phyloP scores from a whole-genome alignment of 345 rosid species.

The Euphorbia peplus region DNA sequence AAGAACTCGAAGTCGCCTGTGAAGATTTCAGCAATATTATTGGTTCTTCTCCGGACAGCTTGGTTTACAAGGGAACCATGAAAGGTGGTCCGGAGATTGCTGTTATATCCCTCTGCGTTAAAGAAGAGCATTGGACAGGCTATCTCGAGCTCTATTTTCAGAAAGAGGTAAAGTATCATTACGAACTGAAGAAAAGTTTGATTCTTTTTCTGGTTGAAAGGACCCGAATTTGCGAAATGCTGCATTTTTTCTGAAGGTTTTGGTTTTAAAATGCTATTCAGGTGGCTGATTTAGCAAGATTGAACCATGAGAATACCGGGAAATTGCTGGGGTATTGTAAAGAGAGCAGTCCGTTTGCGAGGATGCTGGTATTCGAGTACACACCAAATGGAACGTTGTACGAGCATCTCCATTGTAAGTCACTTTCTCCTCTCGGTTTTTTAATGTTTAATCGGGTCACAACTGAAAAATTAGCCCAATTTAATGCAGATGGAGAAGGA shows the following conservation, averaged over 20 bases:
- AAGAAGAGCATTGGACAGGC: slow-evolving; percentile 92
- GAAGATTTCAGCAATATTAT: slow-evolving; percentile 99
- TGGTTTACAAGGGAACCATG: slow-evolving; percentile 86
- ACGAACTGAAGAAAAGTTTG: not conserved
- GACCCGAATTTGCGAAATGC: slow-evolving; percentile 1
- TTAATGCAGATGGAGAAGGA: slow-evolving; percentile 79
- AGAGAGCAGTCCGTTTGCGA: slow-evolving; percentile 76
- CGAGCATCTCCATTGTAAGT: slow-evolving; percentile 95
- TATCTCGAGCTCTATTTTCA: slow-evolving; percentile 92
- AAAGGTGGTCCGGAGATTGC: slow-evolving; percentile 97
- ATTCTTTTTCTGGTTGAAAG: not conserved
- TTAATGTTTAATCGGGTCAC: slow-evolving; percentile 8
- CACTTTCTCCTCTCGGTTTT: slow-evolving; percentile 9
- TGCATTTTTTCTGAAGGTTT: slow-evolving; percentile 18
- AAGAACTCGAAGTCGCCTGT: slow-evolving; percentile 96
- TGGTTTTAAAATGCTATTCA: slow-evolving; percentile 32
- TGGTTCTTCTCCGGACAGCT: slow-evolving; percentile 89
- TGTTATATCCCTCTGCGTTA: slow-evolving; percentile 78
- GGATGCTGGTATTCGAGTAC: slow-evolving; percentile 94
- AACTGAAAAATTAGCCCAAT: slow-evolving; percentile 15
- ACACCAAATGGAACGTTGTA: slow-evolving; percentile 93
- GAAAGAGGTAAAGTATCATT: slow-evolving; percentile 62
- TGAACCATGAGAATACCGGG: slow-evolving; percentile 73
- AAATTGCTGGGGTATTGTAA: slow-evolving; percentile 85
- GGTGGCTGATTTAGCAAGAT: slow-evolving; percentile 97